Evolutionary conservation across 1,284 basidiomycete species (phyloP).

Genomic region (Moniliophthora roreri): DNA sequence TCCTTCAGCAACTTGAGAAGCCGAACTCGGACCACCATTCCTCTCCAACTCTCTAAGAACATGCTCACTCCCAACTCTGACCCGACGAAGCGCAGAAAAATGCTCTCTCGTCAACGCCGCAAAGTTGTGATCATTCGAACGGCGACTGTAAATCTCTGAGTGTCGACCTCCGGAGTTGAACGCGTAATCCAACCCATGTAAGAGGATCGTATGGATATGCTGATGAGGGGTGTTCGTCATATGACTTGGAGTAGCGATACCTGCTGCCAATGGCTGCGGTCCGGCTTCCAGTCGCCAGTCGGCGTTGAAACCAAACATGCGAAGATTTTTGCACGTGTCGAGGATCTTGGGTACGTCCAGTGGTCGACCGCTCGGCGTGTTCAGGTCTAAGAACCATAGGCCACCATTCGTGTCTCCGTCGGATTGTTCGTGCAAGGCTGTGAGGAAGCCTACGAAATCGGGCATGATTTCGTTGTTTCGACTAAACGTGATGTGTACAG

Average conservation of each 20-base stretch:
- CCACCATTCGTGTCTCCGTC: neutral
- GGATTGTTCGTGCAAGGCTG: constrained; percentile 1
- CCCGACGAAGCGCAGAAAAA: constrained; percentile 59
- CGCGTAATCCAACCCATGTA: constrained; percentile 67
- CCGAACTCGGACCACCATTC: constrained; percentile 39
- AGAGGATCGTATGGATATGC: constrained; percentile 59
- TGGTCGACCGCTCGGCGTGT: constrained; percentile 42
- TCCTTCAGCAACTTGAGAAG: neutral
- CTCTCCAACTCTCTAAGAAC: constrained; percentile 59
- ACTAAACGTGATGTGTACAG: constrained; percentile 45
- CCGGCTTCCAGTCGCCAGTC: constrained; percentile 54
- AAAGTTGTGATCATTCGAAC: constrained; percentile 67
- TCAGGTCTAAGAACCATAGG: constrained; percentile 63
- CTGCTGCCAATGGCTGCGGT: constrained; percentile 18
- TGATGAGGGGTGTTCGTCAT: constrained; percentile 42
- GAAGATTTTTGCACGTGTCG: constrained; percentile 59
- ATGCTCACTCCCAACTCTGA: constrained; percentile 55
- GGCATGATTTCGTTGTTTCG: constrained; percentile 42
- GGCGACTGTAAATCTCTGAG: constrained; percentile 52
- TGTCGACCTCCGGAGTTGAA: constrained; percentile 42
- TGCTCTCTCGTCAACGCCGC: constrained; percentile 49
- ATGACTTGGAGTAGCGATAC: constrained; percentile 25
- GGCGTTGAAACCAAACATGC: constrained; percentile 65
- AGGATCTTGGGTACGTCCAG: constrained; percentile 58
- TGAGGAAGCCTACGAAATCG: constrained; percentile 58